A percentile compares a stretch with the other conserved stretches of the same genome.
Conservation (phyloP, 1,284 basidiomycete genomes). For the Cerioporus squamosus region DNA sequence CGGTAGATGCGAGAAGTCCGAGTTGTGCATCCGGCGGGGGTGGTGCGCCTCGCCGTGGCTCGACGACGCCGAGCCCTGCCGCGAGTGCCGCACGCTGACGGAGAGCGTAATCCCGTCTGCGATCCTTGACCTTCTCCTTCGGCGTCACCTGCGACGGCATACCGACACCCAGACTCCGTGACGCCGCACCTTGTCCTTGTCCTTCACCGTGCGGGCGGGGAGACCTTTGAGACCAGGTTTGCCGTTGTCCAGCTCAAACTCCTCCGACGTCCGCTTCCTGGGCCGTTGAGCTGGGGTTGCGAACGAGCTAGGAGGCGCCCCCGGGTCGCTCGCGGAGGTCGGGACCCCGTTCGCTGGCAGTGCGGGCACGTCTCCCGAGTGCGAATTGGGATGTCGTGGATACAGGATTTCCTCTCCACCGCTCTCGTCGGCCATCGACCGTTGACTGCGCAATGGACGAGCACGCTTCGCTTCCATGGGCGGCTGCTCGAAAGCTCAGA, state of each 20-base stretch:
- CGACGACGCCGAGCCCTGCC: slow-evolving; percentile 73
- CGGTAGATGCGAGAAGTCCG: slow-evolving; percentile 89
- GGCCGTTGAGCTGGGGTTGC: slow-evolving; percentile 55
- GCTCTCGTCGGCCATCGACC: slow-evolving; percentile 76
- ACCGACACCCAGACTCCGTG: slow-evolving; percentile 72
- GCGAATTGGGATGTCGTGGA: slow-evolving; percentile 58
- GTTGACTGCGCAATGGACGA: slow-evolving; percentile 53
- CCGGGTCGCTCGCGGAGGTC: neutral
- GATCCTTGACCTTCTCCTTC: slow-evolving; percentile 60
- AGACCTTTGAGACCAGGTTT: slow-evolving; percentile 55
- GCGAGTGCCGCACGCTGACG: slow-evolving; percentile 55
- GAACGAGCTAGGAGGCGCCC: slow-evolving; percentile 66
- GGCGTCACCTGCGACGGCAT: slow-evolving; percentile 42
- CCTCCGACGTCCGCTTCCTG: slow-evolving; percentile 79
- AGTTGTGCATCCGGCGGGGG: slow-evolving; percentile 61
- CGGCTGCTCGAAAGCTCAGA: slow-evolving; percentile 22
- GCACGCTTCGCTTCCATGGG: slow-evolving; percentile 45
- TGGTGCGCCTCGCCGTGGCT: slow-evolving; percentile 53
- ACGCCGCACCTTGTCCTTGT: slow-evolving; percentile 59
- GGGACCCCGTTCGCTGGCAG: slow-evolving; percentile 13
- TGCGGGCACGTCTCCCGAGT: slow-evolving; percentile 30
- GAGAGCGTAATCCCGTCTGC: slow-evolving; percentile 67
- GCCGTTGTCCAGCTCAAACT: slow-evolving; percentile 80
- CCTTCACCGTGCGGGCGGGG: slow-evolving; percentile 47
- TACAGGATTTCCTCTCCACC: slow-evolving; percentile 84